Evolutionary conservation across 2,329 filamentous ascomycete genomes (phyloP).

Genomic region (Botryotinia globosa): DNA sequence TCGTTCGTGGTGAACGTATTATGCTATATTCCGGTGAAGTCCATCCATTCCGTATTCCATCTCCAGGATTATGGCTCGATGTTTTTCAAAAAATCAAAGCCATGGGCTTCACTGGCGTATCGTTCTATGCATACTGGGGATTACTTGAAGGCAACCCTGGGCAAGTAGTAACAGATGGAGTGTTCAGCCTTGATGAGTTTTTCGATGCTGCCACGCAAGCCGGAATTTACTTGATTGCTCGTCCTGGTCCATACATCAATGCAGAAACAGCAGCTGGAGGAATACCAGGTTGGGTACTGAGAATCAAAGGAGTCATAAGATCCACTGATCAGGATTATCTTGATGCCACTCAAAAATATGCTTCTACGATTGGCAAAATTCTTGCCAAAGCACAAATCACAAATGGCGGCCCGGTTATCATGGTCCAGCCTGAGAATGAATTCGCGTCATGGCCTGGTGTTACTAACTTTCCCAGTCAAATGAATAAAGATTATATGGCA

Average conservation of each 20-base stretch:
- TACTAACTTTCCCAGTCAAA: constrained; percentile 45
- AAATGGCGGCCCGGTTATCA: constrained; percentile 74
- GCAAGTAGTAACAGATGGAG: constrained; percentile 64
- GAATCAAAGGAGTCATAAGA: constrained; percentile 60
- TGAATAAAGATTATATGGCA: constrained; percentile 65
- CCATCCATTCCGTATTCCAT: constrained; percentile 60
- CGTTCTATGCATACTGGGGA: constrained; percentile 78
- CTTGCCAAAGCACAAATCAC: constrained; percentile 78
- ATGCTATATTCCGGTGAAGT: constrained; percentile 63
- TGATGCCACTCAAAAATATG: constrained; percentile 62
- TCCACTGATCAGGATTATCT: constrained; percentile 62
- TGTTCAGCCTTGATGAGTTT: constrained; percentile 71
- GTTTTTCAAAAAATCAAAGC: constrained; percentile 81
- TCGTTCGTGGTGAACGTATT: constrained; percentile 59
- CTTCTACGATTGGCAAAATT: constrained; percentile 54
- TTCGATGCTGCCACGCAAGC: constrained; percentile 70
- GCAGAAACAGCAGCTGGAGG: constrained; percentile 74
- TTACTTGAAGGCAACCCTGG: constrained; percentile 71
- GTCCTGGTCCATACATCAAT: constrained; percentile 64
- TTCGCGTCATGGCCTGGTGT: constrained; percentile 54
- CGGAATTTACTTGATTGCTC: constrained; percentile 72
- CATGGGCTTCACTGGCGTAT: constrained; percentile 74
- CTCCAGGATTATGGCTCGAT: constrained; percentile 64
- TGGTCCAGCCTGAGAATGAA: constrained; percentile 81
- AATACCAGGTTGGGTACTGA: constrained; percentile 76